phyloP scores from a whole-genome alignment of 495 filamentous ascomycete species.

The Trichoderma erinaceum region DNA sequence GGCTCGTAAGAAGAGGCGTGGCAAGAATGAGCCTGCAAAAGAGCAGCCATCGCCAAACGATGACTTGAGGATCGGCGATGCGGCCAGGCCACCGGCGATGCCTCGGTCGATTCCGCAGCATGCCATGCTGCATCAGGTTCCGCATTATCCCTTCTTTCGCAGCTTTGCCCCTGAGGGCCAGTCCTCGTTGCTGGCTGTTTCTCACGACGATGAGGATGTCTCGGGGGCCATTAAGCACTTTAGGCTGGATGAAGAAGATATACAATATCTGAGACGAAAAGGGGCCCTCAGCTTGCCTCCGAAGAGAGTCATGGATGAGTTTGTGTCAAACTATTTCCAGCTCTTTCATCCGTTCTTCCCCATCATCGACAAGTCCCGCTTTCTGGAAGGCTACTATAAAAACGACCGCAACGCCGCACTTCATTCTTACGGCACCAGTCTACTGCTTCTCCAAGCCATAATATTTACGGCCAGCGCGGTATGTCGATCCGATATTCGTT shows the following conservation, averaged over 20 bases:
- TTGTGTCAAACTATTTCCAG: conserved; percentile 14
- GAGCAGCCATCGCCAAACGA: background rate
- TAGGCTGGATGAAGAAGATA: conserved; percentile 5
- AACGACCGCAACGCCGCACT: background rate
- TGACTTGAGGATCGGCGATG: background rate
- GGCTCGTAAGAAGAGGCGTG: conserved; percentile 15
- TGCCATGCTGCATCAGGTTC: conserved; percentile 16
- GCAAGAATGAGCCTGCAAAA: background rate
- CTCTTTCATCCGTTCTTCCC: conserved; percentile 16
- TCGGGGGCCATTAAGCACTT: conserved; percentile 6
- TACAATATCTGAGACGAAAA: conserved; percentile 9
- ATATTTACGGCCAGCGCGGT: conserved; percentile 14
- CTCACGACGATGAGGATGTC: background rate
- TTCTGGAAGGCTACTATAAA: conserved; percentile 4
- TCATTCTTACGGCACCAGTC: background rate
- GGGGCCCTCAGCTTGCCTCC: conserved; percentile 9
- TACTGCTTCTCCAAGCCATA: conserved; percentile 12
- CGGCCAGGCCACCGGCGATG: background rate
- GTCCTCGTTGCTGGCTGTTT: conserved; percentile 13
- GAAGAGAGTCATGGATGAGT: conserved; percentile 11
- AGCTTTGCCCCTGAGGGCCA: conserved; percentile 8
- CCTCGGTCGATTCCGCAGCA: conserved; percentile 11
- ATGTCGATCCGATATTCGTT: background rate
- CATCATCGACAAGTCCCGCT: conserved; percentile 15
- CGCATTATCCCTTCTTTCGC: conserved; percentile 16